Evolutionary conservation across 2,329 filamentous ascomycete species (phyloP).

Genomic region (Apiospora rasikravindrae): DNA sequence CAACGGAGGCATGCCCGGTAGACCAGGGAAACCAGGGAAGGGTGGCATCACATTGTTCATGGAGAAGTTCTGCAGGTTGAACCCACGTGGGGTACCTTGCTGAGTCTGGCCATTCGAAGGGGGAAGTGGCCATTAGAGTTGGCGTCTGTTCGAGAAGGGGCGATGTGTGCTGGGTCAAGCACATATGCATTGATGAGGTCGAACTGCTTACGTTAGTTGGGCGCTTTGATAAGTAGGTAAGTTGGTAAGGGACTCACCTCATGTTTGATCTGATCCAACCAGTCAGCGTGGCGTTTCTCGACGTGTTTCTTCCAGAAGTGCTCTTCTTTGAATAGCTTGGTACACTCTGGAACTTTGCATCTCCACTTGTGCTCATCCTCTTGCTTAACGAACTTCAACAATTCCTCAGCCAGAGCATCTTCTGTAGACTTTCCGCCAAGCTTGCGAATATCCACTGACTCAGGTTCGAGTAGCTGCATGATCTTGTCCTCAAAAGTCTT

Average conservation of each 20-base stretch:
- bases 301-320: constrained; percentile 98
- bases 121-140: constrained; percentile 97
- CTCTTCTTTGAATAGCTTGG: constrained; percentile 96
- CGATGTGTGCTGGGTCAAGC: constrained; percentile 91
- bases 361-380: constrained; percentile 97
- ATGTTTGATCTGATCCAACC: constrained; percentile 78
- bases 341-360: constrained; percentile 94
- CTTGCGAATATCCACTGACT: constrained; percentile 85
- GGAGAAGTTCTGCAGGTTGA: constrained; percentile 79
- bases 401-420: constrained; percentile 85
- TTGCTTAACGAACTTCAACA: constrained; percentile 89
- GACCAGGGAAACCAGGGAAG: constrained; percentile 62
- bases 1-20: constrained; percentile 61
- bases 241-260: constrained; percentile 67
- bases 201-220: constrained; percentile 62
- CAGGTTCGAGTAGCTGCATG: constrained; percentile 88
- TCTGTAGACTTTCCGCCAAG: constrained; percentile 87
- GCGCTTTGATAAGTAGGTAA: neutral
- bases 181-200: constrained; percentile 93
- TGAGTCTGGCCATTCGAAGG: constrained; percentile 76
- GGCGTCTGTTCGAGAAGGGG: constrained; percentile 88
- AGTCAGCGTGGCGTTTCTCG: constrained; percentile 92
- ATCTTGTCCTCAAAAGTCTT: constrained; percentile 98
- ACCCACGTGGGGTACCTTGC: constrained; percentile 87
- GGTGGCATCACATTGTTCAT: constrained; percentile 62